Conservation (phyloP, 495 filamentous ascomycete species). For the Penicillium goetzii region DNA sequence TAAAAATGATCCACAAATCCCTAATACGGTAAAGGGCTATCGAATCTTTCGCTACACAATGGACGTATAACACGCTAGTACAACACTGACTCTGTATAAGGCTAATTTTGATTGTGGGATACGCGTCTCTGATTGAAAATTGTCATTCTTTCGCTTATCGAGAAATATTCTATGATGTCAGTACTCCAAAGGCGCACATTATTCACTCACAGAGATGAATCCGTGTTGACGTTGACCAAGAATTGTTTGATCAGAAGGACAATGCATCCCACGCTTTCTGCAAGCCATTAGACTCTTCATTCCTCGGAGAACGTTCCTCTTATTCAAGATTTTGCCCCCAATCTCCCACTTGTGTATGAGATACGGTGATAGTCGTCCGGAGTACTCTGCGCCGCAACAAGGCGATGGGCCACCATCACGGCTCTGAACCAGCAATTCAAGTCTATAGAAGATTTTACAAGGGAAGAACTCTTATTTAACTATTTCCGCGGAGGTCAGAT, state of each 20-base stretch:
- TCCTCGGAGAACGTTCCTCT: constrained; percentile 1
- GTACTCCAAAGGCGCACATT: neutral
- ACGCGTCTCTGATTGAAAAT: neutral
- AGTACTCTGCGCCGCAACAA: constrained; percentile 2
- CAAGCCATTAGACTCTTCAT: neutral
- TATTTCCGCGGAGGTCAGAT: constrained; percentile 35
- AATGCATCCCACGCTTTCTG: neutral
- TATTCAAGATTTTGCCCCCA: neutral
- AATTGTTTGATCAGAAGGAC: neutral
- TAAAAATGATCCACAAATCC: neutral
- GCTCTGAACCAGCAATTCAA: neutral
- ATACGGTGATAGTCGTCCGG: neutral
- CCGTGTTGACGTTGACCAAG: neutral
- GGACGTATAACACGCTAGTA: neutral
- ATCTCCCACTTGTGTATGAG: neutral
- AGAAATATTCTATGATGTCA: neutral
- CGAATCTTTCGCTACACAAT: neutral
- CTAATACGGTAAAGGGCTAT: neutral
- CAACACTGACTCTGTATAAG: neutral
- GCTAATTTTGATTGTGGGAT: neutral
- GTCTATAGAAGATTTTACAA: neutral
- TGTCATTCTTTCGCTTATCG: neutral
- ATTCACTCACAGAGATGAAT: neutral
- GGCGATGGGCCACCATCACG: neutral
- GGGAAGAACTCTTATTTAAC: constrained; percentile 17